Evolutionary conservation across 2,329 filamentous ascomycete species (phyloP), one percentile per base, ranked within the genome.

Genomic region (Zymoseptoria crescenta): DNA sequence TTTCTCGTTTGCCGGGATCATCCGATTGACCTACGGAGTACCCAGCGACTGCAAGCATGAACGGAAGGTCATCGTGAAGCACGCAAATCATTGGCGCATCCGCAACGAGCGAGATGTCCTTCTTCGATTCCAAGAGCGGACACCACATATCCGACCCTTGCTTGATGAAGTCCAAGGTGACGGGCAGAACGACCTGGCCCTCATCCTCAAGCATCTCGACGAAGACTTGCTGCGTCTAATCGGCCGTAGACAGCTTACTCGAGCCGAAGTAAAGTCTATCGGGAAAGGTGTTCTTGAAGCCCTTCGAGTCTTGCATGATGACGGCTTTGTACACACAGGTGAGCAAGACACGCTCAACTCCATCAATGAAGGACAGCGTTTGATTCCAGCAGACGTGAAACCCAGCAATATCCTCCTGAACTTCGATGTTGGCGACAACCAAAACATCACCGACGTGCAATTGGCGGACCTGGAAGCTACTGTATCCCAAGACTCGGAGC

Each of bases 401-500:
- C 72, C 67, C 8, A 65, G 72, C 24, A 75, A 75, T 53, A 65
- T 75, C 20, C 71, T 75, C 45, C 68, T 73, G 16, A 74, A 74
- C 59, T 67, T 16, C 20, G 45, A 52, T 9, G 71, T 55, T 61
- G 63, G 56, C 49, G 60, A 57, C 62, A 24, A 51, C 56, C 30
- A 50, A 58, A 10, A 6, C 3, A 66, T 75, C 60, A 59, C 67
- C 30, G 69, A 74, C 52, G 69, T 74, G 48, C 65, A 72, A 62
- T 63, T 75, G 6, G 70, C 54, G 16, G 59, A 61, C 45, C 24
- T 61, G 8, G 59, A 41, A 13, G 9, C 9, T 21, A 48, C 53
- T 1, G 35, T 58, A 19, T n/a, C 10, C 27, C 16, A 54, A 51
- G 49, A 54, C 69, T 52, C 69, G 63, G 4, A 24, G 60, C 20